These are phyloP conservation scores for Pilatotrama ljubarskyi DNA, from an alignment of 768 basidiomycete species.

Conservation along the genomic window DNA sequence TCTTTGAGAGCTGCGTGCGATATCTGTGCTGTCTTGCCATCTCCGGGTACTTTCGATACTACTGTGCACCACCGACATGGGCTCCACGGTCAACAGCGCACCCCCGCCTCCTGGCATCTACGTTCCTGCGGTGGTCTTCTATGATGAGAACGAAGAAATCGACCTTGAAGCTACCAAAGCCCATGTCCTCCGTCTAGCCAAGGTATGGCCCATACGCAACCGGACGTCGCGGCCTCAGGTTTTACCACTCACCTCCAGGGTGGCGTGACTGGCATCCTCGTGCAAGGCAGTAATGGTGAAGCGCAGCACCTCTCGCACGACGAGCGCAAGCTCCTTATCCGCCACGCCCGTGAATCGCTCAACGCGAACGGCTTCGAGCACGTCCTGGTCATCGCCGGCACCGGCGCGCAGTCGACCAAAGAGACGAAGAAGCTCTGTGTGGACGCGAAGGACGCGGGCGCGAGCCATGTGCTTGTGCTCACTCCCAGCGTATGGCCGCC, in stretches of 20 bases:
- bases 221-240: background rate
- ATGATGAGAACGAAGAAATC: constrained; percentile 67
- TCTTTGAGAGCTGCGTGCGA: no score
- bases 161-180: constrained; percentile 65
- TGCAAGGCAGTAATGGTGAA: constrained; percentile 76
- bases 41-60: no score
- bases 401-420: constrained; percentile 77
- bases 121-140: constrained; percentile 77
- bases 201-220: constrained; percentile 40
- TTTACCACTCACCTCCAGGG: constrained; percentile 43
- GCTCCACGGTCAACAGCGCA: constrained; percentile 13
- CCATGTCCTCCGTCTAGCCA: constrained; percentile 73
- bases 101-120: constrained; percentile 71
- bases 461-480: constrained; percentile 72
- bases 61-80: background rate
- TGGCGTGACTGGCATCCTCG: constrained; percentile 69
- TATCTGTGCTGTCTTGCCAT: background rate
- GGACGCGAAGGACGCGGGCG: constrained; percentile 82
- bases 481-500: constrained; percentile 73
- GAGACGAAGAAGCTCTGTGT: constrained; percentile 70
- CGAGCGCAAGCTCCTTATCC: constrained; percentile 64
- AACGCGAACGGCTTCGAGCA: constrained; percentile 69
- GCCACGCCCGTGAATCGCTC: constrained; percentile 66
- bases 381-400: constrained; percentile 76
- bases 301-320: constrained; percentile 75